Percentiles rank a stretch among this genome's conserved stretches.
Conservation (phyloP, 805 yeast genomes). For the Yarrowia sp. region DNA sequence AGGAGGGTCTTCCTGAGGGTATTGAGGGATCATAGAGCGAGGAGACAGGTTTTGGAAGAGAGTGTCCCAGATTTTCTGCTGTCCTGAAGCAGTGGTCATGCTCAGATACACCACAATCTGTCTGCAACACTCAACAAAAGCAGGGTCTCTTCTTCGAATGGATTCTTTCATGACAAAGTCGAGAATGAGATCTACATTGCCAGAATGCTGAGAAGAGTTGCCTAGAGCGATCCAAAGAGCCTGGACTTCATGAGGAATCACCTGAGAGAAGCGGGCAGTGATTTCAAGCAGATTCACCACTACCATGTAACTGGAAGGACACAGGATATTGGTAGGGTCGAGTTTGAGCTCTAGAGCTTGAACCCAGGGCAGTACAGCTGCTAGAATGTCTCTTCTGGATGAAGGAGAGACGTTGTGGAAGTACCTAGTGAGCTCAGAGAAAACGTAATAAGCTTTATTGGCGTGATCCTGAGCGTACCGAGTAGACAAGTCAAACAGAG, state of each 20-base stretch:
- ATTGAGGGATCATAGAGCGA: constrained; percentile 81
- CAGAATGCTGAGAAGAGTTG: constrained; percentile 54
- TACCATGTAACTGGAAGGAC: constrained; percentile 57
- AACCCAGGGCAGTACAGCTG: constrained; percentile 90
- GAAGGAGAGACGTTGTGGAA: constrained; percentile 59
- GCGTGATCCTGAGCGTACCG: constrained; percentile 62
- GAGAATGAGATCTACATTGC: constrained; percentile 69
- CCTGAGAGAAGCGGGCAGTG: constrained; percentile 71
- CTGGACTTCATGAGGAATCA: constrained; percentile 82
- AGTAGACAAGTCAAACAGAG: constrained; percentile 73
- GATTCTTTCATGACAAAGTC: constrained; percentile 69
- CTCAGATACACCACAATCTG: constrained; percentile 73
- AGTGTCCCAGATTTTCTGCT: constrained; percentile 55
- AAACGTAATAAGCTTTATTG: constrained; percentile 57
- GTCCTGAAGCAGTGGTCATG: constrained; percentile 49
- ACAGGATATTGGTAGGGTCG: constrained; percentile 40
- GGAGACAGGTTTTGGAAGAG: constrained; percentile 75
- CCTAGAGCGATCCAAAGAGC: constrained; percentile 96
- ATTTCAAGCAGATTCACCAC: constrained; percentile 78
- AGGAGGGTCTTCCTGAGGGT: constrained; percentile 36
- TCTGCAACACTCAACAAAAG: constrained; percentile 73
- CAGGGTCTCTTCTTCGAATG: constrained; percentile 64
- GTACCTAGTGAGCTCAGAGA: constrained; percentile 70
- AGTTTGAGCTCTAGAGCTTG: constrained; percentile 67
- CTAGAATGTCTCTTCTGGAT: constrained; percentile 72